phyloP scores from a whole-genome alignment of 202 grass and related monocot species.

The Setaria viridis region DNA sequence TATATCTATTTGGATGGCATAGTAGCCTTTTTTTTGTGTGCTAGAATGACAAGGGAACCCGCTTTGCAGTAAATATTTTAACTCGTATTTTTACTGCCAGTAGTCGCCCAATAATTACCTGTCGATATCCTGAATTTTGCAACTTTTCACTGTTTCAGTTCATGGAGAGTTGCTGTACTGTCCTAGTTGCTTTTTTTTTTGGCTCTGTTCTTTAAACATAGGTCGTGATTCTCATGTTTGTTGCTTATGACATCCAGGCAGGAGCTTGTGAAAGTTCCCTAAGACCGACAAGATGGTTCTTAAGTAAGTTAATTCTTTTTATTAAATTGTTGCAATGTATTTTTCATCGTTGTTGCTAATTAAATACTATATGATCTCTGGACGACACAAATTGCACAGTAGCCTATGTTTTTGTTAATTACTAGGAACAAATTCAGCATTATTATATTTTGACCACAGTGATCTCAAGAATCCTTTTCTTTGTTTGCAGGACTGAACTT shows the following conservation, averaged over 20 bases:
- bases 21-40: slow-evolving; percentile 43
- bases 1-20: slow-evolving; percentile 25
- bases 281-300: slow-evolving; percentile 61
- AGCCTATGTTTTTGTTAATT: not conserved
- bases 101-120: slow-evolving; percentile 39
- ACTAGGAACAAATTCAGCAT: not conserved
- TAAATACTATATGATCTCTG: not conserved
- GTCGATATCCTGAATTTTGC: not conserved
- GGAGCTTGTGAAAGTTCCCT: slow-evolving; percentile 37
- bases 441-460: not conserved
- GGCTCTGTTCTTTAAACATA: not conserved
- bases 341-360: not conserved
- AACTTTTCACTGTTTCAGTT: not conserved
- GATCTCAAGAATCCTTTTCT: not conserved
- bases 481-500: slow-evolving; percentile 60
- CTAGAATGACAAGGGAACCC: slow-evolving; percentile 49
- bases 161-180: not conserved
- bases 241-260: not conserved
- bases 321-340: slow-evolving; percentile 5
- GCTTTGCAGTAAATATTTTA: slow-evolving; percentile 49
- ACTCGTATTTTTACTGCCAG: slow-evolving; percentile 44
- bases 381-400: not conserved
- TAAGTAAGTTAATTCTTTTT: slow-evolving; percentile 51
- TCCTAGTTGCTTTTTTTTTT: not conserved
- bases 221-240: slow-evolving; percentile 6